phyloP scores from a whole-genome alignment of 306 rosid genomes.

The Vigna trinervia region DNA sequence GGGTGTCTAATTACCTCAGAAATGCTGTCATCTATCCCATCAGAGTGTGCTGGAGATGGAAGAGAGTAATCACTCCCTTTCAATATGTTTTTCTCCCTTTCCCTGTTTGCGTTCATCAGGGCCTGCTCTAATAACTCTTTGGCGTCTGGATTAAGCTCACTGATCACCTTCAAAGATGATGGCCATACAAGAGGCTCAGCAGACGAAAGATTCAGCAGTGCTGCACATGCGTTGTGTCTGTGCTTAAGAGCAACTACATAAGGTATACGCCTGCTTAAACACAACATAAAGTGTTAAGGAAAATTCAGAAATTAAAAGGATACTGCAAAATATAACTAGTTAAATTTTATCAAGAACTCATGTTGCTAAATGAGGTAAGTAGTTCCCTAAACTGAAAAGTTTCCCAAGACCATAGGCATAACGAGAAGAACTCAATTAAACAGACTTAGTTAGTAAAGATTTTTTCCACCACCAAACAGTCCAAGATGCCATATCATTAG shows the following conservation, averaged over 20 bases:
- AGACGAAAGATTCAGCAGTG: constrained; percentile 85
- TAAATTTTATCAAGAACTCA: background rate
- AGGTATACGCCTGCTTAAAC: constrained; percentile 81
- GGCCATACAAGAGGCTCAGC: constrained; percentile 99
- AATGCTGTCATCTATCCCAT: constrained; percentile 60
- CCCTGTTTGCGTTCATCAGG: constrained; percentile 82
- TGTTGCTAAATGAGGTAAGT: background rate
- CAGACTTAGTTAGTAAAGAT: background rate
- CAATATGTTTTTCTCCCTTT: constrained; percentile 84
- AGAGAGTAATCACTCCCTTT: constrained; percentile 66
- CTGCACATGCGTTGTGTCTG: constrained; percentile 82
- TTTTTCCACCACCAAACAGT: background rate
- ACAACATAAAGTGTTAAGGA: constrained; percentile 13
- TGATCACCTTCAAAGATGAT: constrained; percentile 87
- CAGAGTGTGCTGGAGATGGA: constrained; percentile 76
- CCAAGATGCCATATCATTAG: background rate
- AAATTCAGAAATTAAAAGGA: constrained; percentile 20
- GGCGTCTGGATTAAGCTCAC: constrained; percentile 89
- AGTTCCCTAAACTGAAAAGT: background rate
- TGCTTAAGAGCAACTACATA: constrained; percentile 81
- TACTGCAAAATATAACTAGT: background rate
- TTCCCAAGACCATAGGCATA: constrained; percentile 8
- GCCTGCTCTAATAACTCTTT: constrained; percentile 83
- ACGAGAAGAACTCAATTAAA: background rate
- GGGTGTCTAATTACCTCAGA: constrained; percentile 72